Evolutionary conservation across 805 yeast genomes (phyloP).

Genomic region (Nakazawaea pomicola): DNA sequence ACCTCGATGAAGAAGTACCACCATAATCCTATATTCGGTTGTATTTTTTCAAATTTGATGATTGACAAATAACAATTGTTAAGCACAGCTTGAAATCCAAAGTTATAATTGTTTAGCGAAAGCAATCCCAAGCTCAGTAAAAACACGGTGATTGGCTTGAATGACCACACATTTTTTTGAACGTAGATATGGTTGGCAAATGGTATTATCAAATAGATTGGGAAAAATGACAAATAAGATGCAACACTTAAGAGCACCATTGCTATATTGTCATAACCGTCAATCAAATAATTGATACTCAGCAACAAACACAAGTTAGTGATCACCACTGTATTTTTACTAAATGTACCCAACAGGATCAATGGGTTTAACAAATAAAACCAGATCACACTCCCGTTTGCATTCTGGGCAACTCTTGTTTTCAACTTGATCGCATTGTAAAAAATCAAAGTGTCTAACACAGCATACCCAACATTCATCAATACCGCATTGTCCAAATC

Average conservation of each 20-base stretch:
- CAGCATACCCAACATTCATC: slow-evolving; percentile 44
- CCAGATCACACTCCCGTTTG: slow-evolving; percentile 24
- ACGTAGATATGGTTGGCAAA: slow-evolving; percentile 29
- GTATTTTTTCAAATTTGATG: slow-evolving; percentile 59
- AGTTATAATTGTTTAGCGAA: slow-evolving; percentile 28
- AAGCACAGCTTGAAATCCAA: slow-evolving; percentile 2
- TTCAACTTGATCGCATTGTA: slow-evolving; percentile 47
- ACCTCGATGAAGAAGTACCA: slow-evolving; percentile 98
- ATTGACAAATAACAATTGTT: slow-evolving; percentile 24
- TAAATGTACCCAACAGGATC: slow-evolving; percentile 57
- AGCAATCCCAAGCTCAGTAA: slow-evolving; percentile 23
- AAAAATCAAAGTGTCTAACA: slow-evolving; percentile 56
- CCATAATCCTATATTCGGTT: slow-evolving; percentile 95
- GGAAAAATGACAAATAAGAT: slow-evolving; percentile 57
- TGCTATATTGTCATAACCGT: slow-evolving; percentile 35
- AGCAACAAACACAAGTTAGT: slow-evolving; percentile 52
- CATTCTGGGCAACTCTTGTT: slow-evolving; percentile 19
- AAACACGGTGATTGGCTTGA: slow-evolving; percentile 26
- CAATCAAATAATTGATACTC: slow-evolving; percentile 40
- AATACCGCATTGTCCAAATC: slow-evolving; percentile 20
- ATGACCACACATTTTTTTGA: too few species aligned
- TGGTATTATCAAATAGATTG: slow-evolving; percentile 58
- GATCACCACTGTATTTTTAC: slow-evolving; percentile 63
- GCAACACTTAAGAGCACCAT: slow-evolving; percentile 56
- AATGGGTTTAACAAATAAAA: slow-evolving; percentile 80